Evolutionary conservation across 2,329 filamentous ascomycete species (phyloP).

Genomic region (Colletotrichum ledebouriae): DNA sequence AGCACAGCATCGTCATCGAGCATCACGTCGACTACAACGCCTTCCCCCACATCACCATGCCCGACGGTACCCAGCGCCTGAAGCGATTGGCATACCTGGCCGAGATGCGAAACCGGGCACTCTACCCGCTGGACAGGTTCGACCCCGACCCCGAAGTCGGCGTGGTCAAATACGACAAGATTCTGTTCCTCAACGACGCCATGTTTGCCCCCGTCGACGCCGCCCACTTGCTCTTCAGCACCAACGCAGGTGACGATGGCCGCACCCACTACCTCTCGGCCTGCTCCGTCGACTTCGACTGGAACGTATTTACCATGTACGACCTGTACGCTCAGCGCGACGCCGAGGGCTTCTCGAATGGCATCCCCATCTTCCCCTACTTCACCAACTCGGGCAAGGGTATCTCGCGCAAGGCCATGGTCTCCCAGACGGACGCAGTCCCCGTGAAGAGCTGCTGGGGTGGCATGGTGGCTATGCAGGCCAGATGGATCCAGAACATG

Average conservation of each 20-base stretch:
- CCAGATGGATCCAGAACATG: constrained; percentile 67
- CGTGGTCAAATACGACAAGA: constrained; percentile 62
- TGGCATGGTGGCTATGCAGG: constrained; percentile 79
- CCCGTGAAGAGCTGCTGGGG: constrained; percentile 82
- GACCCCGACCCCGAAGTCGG: constrained; percentile 50
- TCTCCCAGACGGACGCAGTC: constrained; percentile 73
- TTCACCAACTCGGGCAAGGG: constrained; percentile 68
- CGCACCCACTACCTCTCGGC: constrained; percentile 73
- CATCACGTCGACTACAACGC: constrained; percentile 68
- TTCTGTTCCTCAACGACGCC: constrained; percentile 79
- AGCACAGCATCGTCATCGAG: constrained; percentile 69
- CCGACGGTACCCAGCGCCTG: constrained; percentile 72
- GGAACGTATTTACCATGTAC: constrained; percentile 75
- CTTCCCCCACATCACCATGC: constrained; percentile 71
- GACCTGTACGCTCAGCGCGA: constrained; percentile 82
- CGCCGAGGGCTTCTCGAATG: constrained; percentile 71
- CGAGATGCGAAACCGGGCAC: constrained; percentile 77
- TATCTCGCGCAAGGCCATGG: constrained; percentile 72
- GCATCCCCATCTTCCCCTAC: constrained; percentile 77
- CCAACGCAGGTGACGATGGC: constrained; percentile 66
- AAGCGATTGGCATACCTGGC: constrained; percentile 83
- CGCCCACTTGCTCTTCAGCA: constrained; percentile 71
- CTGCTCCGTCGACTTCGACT: constrained; percentile 78
- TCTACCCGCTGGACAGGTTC: constrained; percentile 71
- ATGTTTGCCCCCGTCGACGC: constrained; percentile 65